Conservation (phyloP, 2,329 filamentous ascomycete genomes). For the Myriangium duriaei region DNA sequence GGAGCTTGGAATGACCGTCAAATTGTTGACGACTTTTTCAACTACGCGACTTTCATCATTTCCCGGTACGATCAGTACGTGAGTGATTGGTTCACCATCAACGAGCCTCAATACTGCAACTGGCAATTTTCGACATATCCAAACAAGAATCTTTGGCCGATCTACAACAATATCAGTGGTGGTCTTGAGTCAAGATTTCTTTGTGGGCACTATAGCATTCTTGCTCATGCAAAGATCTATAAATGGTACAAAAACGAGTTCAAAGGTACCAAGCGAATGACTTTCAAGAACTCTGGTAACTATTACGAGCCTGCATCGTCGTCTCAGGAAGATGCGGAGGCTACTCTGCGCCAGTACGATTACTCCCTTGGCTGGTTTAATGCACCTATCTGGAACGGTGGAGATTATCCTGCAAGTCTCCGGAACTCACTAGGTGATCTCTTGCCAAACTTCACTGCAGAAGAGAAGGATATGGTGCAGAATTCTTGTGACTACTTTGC, state of each 20-base stretch:
- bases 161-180: constrained; percentile 28
- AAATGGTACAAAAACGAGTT: constrained; percentile 34
- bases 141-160: constrained; percentile 31
- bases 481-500: constrained; percentile 25
- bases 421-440: constrained; percentile 23
- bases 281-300: constrained; percentile 26
- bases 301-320: constrained; percentile 25
- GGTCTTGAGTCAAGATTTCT: constrained; percentile 25
- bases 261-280: constrained; percentile 24
- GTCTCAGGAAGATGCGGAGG: constrained; percentile 20
- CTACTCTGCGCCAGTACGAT: constrained; percentile 22
- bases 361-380: constrained; percentile 30
- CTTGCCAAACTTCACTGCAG: constrained; percentile 22
- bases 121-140: constrained; percentile 10
- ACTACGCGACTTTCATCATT: constrained; percentile 29
- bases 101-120: constrained; percentile 23
- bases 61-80: constrained; percentile 27
- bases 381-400: constrained; percentile 30
- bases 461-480: constrained; percentile 20
- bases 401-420: constrained; percentile 31
- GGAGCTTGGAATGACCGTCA: constrained; percentile 27
- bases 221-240: constrained; percentile 27
- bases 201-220: constrained; percentile 28
- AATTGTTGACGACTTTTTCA: constrained; percentile 27
- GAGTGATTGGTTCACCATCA: constrained; percentile 30